A percentile compares a stretch with the other conserved stretches of the same genome.
These are phyloP conservation scores for Penicillium capsulatum DNA, from an alignment of 2,329 filamentous ascomycete species.

Conservation along the genomic window DNA sequence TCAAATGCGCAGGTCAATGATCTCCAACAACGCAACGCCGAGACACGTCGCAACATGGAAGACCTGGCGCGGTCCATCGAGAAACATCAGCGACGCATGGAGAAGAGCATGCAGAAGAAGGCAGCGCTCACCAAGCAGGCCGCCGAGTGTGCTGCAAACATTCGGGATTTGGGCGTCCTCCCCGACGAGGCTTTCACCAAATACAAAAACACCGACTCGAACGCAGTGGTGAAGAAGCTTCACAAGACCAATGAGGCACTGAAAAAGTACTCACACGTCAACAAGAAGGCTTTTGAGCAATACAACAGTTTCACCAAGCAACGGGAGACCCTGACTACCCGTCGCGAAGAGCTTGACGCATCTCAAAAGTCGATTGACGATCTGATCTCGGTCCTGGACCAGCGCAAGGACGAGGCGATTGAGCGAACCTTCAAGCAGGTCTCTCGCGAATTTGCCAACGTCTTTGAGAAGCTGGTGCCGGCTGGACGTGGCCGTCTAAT, in stretches of 20 bases:
- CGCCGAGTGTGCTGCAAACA: slow-evolving; percentile 78
- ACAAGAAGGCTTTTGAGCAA: slow-evolving; percentile 99
- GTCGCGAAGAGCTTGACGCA: slow-evolving; percentile 79
- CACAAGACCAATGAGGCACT: slow-evolving; percentile 88
- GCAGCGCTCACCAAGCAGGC: slow-evolving; percentile 72
- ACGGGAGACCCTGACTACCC: slow-evolving; percentile 77
- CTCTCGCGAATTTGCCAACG: slow-evolving; percentile 82
- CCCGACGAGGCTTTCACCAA: slow-evolving; percentile 92
- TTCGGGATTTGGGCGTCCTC: slow-evolving; percentile 85
- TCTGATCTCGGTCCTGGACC: slow-evolving; percentile 86
- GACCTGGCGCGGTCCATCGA: slow-evolving; percentile 74
- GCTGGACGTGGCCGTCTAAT: slow-evolving; percentile 86
- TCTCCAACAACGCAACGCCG: slow-evolving; percentile 55
- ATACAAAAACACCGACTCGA: slow-evolving; percentile 77
- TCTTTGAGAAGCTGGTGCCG: slow-evolving; percentile 93
- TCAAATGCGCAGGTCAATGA: slow-evolving; percentile 53
- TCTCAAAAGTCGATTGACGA: slow-evolving; percentile 86
- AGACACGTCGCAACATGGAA: slow-evolving; percentile 68
- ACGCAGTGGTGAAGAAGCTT: slow-evolving; percentile 67
- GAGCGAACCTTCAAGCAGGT: slow-evolving; percentile 98
- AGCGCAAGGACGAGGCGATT: slow-evolving; percentile 95
- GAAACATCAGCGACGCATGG: slow-evolving; percentile 81
- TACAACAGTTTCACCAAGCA: slow-evolving; percentile 96
- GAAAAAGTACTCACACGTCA: slow-evolving; percentile 96
- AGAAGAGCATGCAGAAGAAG: slow-evolving; percentile 87